phyloP scores from a whole-genome alignment of 1,284 basidiomycete genomes.

The Peniophora sp. region DNA sequence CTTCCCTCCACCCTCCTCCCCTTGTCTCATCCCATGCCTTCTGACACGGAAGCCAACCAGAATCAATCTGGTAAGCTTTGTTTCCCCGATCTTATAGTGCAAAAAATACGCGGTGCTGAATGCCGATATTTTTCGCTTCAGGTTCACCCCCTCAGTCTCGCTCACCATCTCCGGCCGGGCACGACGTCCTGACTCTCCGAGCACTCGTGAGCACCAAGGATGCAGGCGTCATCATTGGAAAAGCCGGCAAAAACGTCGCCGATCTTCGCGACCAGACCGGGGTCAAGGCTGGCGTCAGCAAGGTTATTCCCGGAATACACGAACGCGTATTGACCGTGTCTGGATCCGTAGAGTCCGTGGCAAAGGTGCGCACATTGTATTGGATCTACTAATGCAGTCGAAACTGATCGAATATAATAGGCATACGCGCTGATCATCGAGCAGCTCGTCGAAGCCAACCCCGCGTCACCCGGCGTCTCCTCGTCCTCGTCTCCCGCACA shows the following conservation, averaged over 20 bases:
- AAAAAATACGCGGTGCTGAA: not conserved
- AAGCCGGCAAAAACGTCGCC: constrained; percentile 94
- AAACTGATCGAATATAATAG: constrained; percentile 30
- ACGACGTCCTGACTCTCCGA: constrained; percentile 78
- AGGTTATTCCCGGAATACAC: constrained; percentile 95
- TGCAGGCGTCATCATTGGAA: constrained; percentile 95
- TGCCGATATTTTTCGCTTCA: constrained; percentile 8
- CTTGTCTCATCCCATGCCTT: constrained; percentile 41
- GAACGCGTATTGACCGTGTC: constrained; percentile 94
- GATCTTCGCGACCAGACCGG: constrained; percentile 91
- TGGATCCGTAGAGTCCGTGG: constrained; percentile 86
- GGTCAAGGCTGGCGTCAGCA: constrained; percentile 97
- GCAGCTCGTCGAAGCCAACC: constrained; percentile 79
- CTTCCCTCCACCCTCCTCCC: constrained; percentile 21
- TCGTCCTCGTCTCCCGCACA: constrained; percentile 63
- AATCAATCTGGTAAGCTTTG: constrained; percentile 39
- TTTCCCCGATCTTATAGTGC: constrained; percentile 2
- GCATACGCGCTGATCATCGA: constrained; percentile 94
- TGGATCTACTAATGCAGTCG: constrained; percentile 5
- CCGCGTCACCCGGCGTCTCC: constrained; percentile 54
- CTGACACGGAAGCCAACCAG: constrained; percentile 41
- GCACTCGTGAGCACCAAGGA: constrained; percentile 95
- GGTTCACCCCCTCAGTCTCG: constrained; percentile 50
- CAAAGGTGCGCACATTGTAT: constrained; percentile 57
- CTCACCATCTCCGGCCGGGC: constrained; percentile 53